A percentile compares a stretch with the other conserved stretches of the same genome.
phyloP scores from a whole-genome alignment of 2,329 filamentous ascomycete species.

The Ceratocystis eucalypticola region DNA sequence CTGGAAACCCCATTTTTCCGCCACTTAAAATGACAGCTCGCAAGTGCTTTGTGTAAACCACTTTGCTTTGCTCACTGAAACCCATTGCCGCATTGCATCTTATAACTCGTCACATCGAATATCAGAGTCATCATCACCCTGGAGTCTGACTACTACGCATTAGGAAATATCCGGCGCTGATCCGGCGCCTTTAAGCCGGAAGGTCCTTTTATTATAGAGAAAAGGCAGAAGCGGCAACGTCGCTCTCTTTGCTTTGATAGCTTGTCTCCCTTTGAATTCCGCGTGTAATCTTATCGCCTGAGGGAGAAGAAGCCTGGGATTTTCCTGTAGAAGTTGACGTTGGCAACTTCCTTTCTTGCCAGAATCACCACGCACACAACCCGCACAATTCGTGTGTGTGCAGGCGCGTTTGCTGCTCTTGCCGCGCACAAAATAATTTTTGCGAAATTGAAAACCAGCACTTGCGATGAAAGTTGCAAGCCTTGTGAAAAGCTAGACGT shows the following conservation, averaged over 20 bases:
- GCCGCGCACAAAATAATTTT: not conserved
- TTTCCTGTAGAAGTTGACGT: not conserved
- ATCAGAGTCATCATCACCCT: not conserved
- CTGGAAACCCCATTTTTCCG: not conserved
- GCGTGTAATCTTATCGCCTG: not conserved
- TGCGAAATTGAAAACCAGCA: not conserved
- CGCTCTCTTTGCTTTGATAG: not conserved
- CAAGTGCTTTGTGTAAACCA: not conserved
- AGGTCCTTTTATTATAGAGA: not conserved
- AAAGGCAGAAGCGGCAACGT: not conserved
- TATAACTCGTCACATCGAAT: not conserved
- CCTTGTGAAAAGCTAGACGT: not conserved
- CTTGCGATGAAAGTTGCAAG: not conserved
- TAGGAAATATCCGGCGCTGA: not conserved
- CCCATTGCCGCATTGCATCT: not conserved
- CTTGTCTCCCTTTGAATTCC: not conserved
- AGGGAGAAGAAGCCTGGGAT: not conserved
- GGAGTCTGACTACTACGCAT: not conserved
- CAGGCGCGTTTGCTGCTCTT: not conserved
- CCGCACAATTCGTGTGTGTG: not conserved
- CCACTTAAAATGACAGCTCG: conserved; percentile 2
- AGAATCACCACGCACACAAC: not conserved
- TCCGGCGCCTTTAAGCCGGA: not conserved
- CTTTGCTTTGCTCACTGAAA: not conserved
- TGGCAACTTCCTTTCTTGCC: not conserved